Base-by-base conservation (phyloP, 2,329 filamentous ascomycete genomes). In the Ascocoryne sarcoides region DNA sequence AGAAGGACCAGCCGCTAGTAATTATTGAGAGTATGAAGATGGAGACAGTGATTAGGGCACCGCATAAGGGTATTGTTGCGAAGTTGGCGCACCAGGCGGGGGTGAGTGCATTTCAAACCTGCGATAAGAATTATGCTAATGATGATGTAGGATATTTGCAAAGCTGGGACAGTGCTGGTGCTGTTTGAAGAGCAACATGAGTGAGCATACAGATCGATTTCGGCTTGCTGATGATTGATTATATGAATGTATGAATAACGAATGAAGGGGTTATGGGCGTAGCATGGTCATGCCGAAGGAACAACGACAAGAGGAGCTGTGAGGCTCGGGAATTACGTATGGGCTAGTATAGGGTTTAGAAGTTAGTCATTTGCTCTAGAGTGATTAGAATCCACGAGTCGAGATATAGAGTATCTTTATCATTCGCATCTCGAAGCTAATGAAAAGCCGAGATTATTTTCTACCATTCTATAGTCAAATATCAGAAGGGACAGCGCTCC, bases 11-110 rank as follows among this genome's bases (percentile, higher is more conserved):
- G 42, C 79, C 87, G 5, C 66, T 98, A 43, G 85, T 96, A 10
- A 88, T 96, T 1, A 88, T 89, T 55, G 84, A 89, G 63, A 88
- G 83, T 43, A 89, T 89, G 84, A 89, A 89, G 69, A 89, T 89
- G 84, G 84, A 89, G 60, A 89, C 84, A 2, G 80, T 88, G 1
- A 88, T 89, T 52, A 73, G 84, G 45, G 85, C 82, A 38, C 84
- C 84, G 5, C 81, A 85, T 48, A 73, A 76, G 43, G 84, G 84
- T 5, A 67, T 78, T 1, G 73, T 89, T 46, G 79, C 83, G 60
- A 82, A 76, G 58, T 64, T 89, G 42, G 81, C 82, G 29, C 83
- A 88, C 57, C 77, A 79, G 56, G 75, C 81, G 65, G 84, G 84
- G 44, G 81, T 84, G 69, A 69, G 79, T 65, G 33, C 23, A 20